Evolutionary conservation across 1,284 basidiomycete species (phyloP), one percentile per base, ranked within the genome.

Genomic region (Apiotrichum akiyoshidainum): DNA sequence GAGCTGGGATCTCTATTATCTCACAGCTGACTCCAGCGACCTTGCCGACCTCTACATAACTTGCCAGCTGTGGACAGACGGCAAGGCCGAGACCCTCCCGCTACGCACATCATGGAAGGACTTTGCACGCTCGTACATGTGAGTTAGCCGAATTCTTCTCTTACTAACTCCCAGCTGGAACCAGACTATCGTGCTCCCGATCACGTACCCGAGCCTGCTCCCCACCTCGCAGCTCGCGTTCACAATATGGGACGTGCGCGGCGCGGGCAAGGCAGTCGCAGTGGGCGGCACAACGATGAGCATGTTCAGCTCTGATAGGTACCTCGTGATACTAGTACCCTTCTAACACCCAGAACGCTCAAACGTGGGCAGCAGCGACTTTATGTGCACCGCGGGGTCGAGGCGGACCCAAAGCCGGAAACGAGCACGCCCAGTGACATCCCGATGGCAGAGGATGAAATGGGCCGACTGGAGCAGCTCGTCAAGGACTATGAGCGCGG

Each of bases 401-500:
- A 90, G 69, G 95, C 90, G 2, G 94, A 98, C 77, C 90, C 90
- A 0, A 86, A 86, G 2, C 81, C 83, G 17, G 87, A 95, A 46
- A 85, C 87, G 0, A 82, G 84, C 0, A 99, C 95, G 0, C 92
- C 93, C 0, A 92, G 90, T 74, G 94, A 96, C 69, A 71, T 88
- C 13, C 85, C 61, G 1, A 46, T 52, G 10, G 57, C 49, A 2
- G 82, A 86, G 60, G 94, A 98, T 70, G 93, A 97, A 77, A 92
- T 95, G 89, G 94, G 92, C 2, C 80, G 94, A 45, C 77, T 99
- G 34, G 94, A 98, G 76, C 92, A 94, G 88, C 83, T 97, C 13
- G 88, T 98, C 58, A 98, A 98, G 81, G 93, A 94, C 72, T 94
- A 95, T 68, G 92, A 98, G 71, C 83, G 92, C 5, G 92, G 92